A percentile compares a stretch with the other conserved stretches of the same genome.
Evolutionary conservation across 139 green algal genomes (phyloP).

Genomic region (Tetradesmus obliquus): DNA sequence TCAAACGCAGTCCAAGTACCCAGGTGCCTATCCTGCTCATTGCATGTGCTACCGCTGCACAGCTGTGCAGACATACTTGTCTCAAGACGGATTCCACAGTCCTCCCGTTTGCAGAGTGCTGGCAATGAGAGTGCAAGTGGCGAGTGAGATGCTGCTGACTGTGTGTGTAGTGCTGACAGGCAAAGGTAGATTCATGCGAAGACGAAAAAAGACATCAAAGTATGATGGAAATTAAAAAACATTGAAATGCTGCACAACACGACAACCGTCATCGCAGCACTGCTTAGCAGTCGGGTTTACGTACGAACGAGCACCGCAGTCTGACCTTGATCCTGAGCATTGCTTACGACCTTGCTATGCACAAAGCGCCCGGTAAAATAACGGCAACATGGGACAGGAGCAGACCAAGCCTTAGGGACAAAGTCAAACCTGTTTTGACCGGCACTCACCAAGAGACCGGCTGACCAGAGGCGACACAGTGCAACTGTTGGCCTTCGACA

Average conservation of each 20-base stretch:
- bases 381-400: no score
- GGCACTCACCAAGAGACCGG: not conserved
- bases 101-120: not conserved
- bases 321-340: no score
- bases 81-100: no score
- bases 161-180: not conserved
- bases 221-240: not conserved
- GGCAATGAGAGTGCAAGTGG: not conserved
- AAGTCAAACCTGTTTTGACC: not conserved
- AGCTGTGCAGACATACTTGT: not conserved
- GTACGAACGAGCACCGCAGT: no score
- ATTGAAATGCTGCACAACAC: not conserved
- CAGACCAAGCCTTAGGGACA: no score
- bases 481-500: conserved; percentile 12
- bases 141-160: not conserved
- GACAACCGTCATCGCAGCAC: no score
- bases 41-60: not conserved
- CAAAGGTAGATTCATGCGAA: not conserved
- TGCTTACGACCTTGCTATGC: no score
- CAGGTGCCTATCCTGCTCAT: not conserved
- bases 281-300: no score
- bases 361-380: no score
- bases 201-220: not conserved
- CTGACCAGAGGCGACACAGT: not conserved
- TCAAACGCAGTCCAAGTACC: no score